These are phyloP conservation scores for Dentiscutata heterogama DNA, from an alignment of 371 early-diverging fungal species.

Conservation along the genomic window DNA sequence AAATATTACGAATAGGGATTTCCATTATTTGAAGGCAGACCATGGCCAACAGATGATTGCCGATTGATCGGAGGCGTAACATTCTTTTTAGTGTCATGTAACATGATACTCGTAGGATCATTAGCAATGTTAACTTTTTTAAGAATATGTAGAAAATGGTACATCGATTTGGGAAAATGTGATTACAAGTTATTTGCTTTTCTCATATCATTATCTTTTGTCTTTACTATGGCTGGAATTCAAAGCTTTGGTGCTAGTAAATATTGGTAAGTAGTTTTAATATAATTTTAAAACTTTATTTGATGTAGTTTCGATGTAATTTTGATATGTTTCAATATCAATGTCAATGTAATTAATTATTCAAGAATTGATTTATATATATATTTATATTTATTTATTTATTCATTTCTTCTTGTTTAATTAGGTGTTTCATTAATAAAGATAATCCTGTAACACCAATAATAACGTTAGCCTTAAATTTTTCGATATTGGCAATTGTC, in stretches of 20 bases:
- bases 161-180: conserved; percentile 4
- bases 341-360: no score
- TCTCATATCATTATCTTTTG: conserved; percentile 7
- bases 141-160: conserved; percentile 2
- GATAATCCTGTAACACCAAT: background rate
- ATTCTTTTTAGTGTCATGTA: conserved; percentile 5
- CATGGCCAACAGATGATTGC: background rate
- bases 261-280: conserved; percentile 9
- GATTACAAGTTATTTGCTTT: conserved; percentile 25
- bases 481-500: background rate
- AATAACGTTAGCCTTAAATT: conserved; percentile 7
- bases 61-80: conserved; percentile 17
- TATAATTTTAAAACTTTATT: background rate
- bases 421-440: conserved; percentile 31
- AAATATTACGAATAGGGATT: background rate
- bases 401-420: no score
- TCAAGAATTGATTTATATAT: no score
- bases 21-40: background rate
- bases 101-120: conserved; percentile 24
- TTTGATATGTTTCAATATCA: background rate
- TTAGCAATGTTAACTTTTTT: conserved; percentile 27
- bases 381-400: no score
- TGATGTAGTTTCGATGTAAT: background rate
- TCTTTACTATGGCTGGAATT: background rate
- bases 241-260: conserved; percentile 15